Base-by-base conservation (phyloP, 2,329 filamentous ascomycete species). In the Teratosphaeria nubilosa region DNA sequence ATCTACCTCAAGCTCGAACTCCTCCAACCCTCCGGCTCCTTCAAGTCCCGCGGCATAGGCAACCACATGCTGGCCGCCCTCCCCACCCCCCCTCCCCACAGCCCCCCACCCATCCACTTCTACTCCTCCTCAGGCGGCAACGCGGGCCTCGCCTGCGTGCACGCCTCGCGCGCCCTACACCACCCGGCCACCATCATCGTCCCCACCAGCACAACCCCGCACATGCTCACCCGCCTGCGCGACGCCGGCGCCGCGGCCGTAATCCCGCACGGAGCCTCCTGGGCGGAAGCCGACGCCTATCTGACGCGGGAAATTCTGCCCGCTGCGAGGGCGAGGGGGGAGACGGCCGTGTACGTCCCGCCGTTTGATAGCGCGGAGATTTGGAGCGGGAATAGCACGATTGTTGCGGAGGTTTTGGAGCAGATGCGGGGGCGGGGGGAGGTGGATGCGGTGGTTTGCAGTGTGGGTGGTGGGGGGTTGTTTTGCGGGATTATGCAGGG, bases 1-100 rank as follows among this genome's bases (percentile, higher is more conserved):
- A 83, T 95, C 72, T 89, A 88, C 72, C 84, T 95, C 68, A 95
- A 95, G 73, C 82, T 94, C 62, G 90, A 95, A 66, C 89, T 88
- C 70, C 82, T 91, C 57, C 90, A 95, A 69, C 90, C 90, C 3
- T 87, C 86, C 22, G 88, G 88, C 62, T 91, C 88, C 41, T 95
- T 95, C 83, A 94, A 95, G 73, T 91, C 88, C 59, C 69, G 76
- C 63, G 88, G 87, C 31, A 82, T 92, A 61, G 88, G 88, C 54
- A 82, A 88, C 72, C 80, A 87, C 69, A 85, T 90, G 70, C 78
- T 85, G 56, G 76, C 77, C 63, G 68, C 71, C 54, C 74, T 77
- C 51, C n/a, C n/a, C n/a, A 10, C 27, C 13, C 13, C 13, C 65
- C 75, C 61, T 58, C 66, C 66, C 1, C 66, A 69, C 20, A 41